Percentiles rank a stretch among this genome's conserved stretches.
These are phyloP conservation scores for Astrothelium subdiscretum DNA, from an alignment of 495 filamentous ascomycete species.

Conservation along the genomic window DNA sequence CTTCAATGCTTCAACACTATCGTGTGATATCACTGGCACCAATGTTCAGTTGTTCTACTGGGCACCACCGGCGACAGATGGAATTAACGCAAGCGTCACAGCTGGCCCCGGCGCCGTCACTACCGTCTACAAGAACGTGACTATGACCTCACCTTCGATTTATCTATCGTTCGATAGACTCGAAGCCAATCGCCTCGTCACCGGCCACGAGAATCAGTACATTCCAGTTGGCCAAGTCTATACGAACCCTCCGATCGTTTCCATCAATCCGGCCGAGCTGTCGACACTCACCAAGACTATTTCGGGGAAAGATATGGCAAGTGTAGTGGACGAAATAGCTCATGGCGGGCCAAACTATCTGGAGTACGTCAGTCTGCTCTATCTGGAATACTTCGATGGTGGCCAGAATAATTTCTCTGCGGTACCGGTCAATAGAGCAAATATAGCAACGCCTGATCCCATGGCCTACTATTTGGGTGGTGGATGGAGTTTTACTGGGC, in stretches of 20 bases:
- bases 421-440: neutral
- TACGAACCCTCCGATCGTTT: neutral
- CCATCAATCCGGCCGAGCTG: neutral
- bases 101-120: neutral
- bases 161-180: neutral
- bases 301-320: neutral
- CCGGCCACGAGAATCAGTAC: neutral
- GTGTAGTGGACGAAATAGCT: neutral
- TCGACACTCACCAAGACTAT: neutral
- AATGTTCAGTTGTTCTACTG: constrained; percentile 9
- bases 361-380: neutral
- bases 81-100: neutral
- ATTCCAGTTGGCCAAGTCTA: neutral
- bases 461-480: neutral
- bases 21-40: constrained; percentile 7
- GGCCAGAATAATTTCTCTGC: neutral
- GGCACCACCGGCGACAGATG: neutral
- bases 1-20: neutral
- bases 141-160: neutral
- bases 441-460: neutral
- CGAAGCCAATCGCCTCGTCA: neutral
- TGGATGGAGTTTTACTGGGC: neutral
- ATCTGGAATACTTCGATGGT: neutral
- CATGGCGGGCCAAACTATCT: neutral
- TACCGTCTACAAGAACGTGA: neutral